Base-by-base conservation (phyloP, 495 filamentous ascomycete species). In the Ramalina intermedia region DNA sequence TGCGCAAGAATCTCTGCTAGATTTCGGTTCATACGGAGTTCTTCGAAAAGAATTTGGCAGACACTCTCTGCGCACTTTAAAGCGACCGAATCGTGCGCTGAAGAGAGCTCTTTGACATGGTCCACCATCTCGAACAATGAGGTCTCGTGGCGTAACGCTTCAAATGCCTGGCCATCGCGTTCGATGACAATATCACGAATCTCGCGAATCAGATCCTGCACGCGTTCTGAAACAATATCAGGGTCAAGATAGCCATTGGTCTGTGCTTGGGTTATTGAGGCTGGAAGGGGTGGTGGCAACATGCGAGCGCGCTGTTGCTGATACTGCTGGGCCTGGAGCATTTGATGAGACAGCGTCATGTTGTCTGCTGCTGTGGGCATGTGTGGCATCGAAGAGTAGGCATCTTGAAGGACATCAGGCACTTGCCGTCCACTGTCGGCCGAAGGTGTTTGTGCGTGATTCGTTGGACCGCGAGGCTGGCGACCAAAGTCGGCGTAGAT, bases 401-500 rank as follows among this genome's bases (percentile, higher is more conserved):
- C 78, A 43, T 94, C 89, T 55, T 87, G 83, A 20, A 96, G 73
- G 13, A 91, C 77, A 57, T 96, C 88, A 12, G 75, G 75, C 43
- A 82, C 54, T 55, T 73, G 72, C 26, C 76, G 71, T 24, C 66
- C 61, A 58, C 70, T 72, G 49, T 83, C 79, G 20, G 75, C 72
- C 2, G 78, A 78, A 18, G 68, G 64, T 52, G 63, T 77, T 49
- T 71, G 72, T n/a, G 63, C 63, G 55, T 81, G 79, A 49, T 63
- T 68, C 6, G 74, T 49, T 1, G 78, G 68, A 14, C 73, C 74
- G 26, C 85, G 79, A 9, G 82, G 76, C 59, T 90, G 85, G 39
- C 87, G 75, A 5, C 84, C 86, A 63, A 99, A 99, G 40, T 95
- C 87, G 52, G 94, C 86, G 55, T 96, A 99, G 39, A 99, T 90